A percentile compares a stretch with the other conserved stretches of the same genome.
These are phyloP conservation scores for Penicillium longicatenatum DNA, from an alignment of 495 filamentous ascomycete genomes.

Conservation along the genomic window DNA sequence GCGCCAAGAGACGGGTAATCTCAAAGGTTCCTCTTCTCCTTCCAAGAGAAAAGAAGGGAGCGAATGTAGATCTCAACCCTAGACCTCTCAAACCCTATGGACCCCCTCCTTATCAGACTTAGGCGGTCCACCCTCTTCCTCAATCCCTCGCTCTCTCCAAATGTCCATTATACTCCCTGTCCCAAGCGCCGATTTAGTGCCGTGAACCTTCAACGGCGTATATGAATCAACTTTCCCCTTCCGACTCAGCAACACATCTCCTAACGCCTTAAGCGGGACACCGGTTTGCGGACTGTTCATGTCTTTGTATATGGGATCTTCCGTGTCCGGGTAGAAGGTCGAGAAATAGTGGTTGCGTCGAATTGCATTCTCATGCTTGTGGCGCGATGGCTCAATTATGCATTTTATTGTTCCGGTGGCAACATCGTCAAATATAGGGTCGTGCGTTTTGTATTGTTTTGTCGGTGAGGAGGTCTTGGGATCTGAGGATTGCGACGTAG, in stretches of 20 bases:
- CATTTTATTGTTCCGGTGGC: conserved; percentile 21
- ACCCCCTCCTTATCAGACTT: background rate
- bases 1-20: too few species aligned
- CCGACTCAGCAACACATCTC: conserved; percentile 30
- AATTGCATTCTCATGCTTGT: conserved; percentile 31
- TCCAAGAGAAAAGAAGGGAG: background rate
- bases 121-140: too few species aligned
- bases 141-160: conserved; percentile 19
- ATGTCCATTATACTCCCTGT: conserved; percentile 31
- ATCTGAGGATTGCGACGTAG: background rate
- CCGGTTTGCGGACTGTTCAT: conserved; percentile 22
- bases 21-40: background rate
- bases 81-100: background rate
- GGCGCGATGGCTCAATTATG: conserved; percentile 25
- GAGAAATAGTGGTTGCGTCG: conserved; percentile 35
- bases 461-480: background rate
- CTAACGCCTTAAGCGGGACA: conserved; percentile 32
- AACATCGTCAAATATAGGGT: background rate
- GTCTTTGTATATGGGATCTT: conserved; percentile 27
- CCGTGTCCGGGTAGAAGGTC: conserved; percentile 15
- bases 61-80: background rate
- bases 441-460: background rate
- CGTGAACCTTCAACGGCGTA: conserved; percentile 22
- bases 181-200: conserved; percentile 23
- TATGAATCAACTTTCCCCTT: conserved; percentile 19